phyloP scores from a whole-genome alignment of 768 basidiomycete species.

The Suillus subluteus region DNA sequence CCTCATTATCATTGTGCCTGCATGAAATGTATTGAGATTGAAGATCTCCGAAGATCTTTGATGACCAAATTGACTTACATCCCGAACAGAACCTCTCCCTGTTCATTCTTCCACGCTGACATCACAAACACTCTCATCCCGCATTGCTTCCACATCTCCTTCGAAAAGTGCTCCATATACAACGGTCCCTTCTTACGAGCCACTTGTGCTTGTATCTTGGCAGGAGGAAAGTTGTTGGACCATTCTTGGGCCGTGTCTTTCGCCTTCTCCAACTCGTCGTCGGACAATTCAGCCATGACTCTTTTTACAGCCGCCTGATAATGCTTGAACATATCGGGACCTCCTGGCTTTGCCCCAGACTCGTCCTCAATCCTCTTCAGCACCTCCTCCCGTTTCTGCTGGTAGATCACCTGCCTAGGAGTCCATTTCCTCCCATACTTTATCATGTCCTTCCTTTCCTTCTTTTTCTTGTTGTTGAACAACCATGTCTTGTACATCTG shows the following conservation, averaged over 20 bases:
- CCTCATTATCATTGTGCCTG: not conserved
- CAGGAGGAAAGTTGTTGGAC: not conserved
- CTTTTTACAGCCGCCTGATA: not conserved
- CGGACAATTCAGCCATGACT: no score
- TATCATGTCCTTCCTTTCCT: no score
- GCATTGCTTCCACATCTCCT: not conserved
- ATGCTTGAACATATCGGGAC: not conserved
- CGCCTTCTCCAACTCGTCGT: no score
- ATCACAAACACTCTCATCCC: no score
- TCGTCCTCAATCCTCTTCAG: not conserved
- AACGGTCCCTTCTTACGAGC: not conserved
- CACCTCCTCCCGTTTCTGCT: not conserved
- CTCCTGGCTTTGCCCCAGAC: not conserved
- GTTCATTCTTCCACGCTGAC: no score
- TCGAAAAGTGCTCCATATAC: not conserved
- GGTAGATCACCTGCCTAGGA: no score
- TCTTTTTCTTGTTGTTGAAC: no score
- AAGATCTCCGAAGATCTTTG: accelerated
- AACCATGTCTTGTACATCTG: no score
- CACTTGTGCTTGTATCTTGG: not conserved
- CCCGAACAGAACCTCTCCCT: no score
- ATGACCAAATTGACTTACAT: not conserved
- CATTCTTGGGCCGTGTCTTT: not conserved
- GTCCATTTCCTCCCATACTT: no score
- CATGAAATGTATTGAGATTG: not conserved